Percentiles rank a stretch among this genome's conserved stretches.
phyloP scores from a whole-genome alignment of 768 basidiomycete genomes.

The Hebeloma cylindrosporum region DNA sequence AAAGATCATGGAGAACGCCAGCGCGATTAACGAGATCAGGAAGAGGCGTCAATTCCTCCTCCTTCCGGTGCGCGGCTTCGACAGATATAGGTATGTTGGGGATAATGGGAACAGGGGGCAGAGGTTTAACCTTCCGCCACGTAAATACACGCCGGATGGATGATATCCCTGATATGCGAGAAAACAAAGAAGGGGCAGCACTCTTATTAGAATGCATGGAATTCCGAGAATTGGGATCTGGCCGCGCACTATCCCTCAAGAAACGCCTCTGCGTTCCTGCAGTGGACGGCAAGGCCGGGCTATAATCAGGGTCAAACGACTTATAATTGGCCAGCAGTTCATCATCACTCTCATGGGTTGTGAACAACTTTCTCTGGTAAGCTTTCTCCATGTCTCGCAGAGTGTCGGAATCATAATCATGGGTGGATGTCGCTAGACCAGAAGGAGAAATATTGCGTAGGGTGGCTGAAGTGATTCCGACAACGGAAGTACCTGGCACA shows the following conservation, averaged over 20 bases:
- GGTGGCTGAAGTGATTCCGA: constrained; percentile 34
- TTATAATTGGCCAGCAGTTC: constrained; percentile 15
- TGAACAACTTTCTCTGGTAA: constrained; percentile 23
- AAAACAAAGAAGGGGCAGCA: constrained; percentile 51
- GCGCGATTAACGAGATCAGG: constrained; percentile 53
- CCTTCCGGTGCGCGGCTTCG: constrained; percentile 41
- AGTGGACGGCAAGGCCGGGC: constrained; percentile 11
- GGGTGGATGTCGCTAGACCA: constrained; percentile 19
- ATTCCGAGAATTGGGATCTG: constrained; percentile 27
- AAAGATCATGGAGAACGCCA: constrained; percentile 43
- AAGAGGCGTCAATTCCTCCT: constrained; percentile 49
- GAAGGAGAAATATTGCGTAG: constrained; percentile 25
- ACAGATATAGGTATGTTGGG: constrained; percentile 44
- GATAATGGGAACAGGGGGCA: constrained; percentile 59
- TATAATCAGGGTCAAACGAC: constrained; percentile 5
- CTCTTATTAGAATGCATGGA: constrained; percentile 50
- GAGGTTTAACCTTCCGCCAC: constrained; percentile 51
- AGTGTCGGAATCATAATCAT: constrained; percentile 23
- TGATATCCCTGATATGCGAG: constrained; percentile 44
- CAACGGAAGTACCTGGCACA: constrained; percentile 24
- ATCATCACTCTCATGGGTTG: constrained; percentile 23
- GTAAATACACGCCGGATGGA: constrained; percentile 35
- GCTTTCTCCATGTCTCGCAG: constrained; percentile 21
- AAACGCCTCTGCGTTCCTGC: constrained; percentile 15
- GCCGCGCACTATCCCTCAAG: constrained; percentile 7